Base-by-base conservation (phyloP, 139 green algal species). In the Chlorella vulgaris region DNA sequence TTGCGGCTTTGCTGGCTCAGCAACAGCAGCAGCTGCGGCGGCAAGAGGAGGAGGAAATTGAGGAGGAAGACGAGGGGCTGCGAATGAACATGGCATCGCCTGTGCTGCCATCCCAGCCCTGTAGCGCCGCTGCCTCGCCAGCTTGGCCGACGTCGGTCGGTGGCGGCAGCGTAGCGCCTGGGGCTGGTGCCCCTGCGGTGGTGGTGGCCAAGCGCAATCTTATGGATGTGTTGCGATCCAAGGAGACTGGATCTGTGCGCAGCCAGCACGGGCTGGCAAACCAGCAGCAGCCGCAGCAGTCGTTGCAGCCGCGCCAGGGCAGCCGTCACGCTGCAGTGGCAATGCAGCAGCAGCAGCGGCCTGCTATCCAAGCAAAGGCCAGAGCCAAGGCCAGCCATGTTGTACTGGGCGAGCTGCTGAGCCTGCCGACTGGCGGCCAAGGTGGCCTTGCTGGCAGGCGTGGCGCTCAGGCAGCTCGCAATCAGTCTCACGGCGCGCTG, bases 21-120 rank as follows among this genome's bases (percentile, higher is more conserved):
- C n/a, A n/a, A n/a, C n/a, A n/a, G n/a, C n/a, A n/a, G n/a, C 73
- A 55, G 35, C 51, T 69, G 35, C 51, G 53, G 24, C 53, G 50
- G 53, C 73, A 79, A 28, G 5, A n/a, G 55, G 55, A 29, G 55
- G n/a, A 5, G 5, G n/a, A n/a, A n/a, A n/a, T n/a, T n/a, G n/a
- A n/a, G n/a, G 15, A 65, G 28, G 55, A 65, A n/a, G 73, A 68
- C 0, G 53, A 79, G 73, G 73, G 62, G 35, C 22, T 51, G 36
- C 51, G 50, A n/a, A 39, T 43, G 31, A 79, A 79, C 73, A 79
- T 79, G 73, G 73, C 73, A 15, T 79, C 73, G 2, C 73, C 73
- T 26, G 73, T 79, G 73, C 53, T 79, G 36, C 73, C 73, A 31
- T 51, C 29, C 2, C 71, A 47, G 24, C 33, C 58, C 2, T 35